A percentile compares a stretch with the other conserved stretches of the same genome.
These are phyloP conservation scores for Pyracantha coccinea DNA, from an alignment of 331 rosid species.

Conservation along the genomic window DNA sequence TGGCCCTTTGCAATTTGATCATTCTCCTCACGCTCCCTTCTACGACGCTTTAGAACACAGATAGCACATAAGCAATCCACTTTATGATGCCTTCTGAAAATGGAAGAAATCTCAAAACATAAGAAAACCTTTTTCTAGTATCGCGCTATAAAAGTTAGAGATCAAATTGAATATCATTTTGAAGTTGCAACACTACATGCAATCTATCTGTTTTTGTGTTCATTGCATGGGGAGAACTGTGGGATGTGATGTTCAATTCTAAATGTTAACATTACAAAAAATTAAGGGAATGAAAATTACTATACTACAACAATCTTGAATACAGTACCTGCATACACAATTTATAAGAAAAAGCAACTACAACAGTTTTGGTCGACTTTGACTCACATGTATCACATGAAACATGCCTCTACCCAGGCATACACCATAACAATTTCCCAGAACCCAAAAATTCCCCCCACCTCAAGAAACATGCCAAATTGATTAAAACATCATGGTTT, in stretches of 20 bases:
- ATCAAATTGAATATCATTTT: not conserved
- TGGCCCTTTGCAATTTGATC: conserved; percentile 56
- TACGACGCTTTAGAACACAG: conserved; percentile 86
- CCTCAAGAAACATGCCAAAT: not conserved
- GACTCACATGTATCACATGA: not conserved
- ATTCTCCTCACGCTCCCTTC: conserved; percentile 84
- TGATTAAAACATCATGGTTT: not conserved
- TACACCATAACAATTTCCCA: not conserved
- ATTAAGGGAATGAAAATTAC: not conserved
- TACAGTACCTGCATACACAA: not conserved
- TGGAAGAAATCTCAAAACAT: conserved; percentile 7
- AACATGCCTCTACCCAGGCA: not conserved
- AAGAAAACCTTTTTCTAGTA: not conserved
- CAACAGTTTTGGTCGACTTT: not conserved
- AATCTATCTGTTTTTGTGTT: not conserved
- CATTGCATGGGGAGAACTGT: not conserved
- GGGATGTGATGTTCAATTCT: not conserved
- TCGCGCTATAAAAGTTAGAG: not conserved
- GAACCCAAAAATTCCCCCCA: not conserved
- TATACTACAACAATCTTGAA: not conserved
- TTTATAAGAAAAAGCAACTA: not conserved
- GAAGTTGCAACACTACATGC: not conserved
- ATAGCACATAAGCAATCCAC: conserved; percentile 90
- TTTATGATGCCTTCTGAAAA: conserved; percentile 93
- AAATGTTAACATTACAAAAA: not conserved